Conservation (phyloP, 1,284 basidiomycete species). For the Ceratobasidium sp. region DNA sequence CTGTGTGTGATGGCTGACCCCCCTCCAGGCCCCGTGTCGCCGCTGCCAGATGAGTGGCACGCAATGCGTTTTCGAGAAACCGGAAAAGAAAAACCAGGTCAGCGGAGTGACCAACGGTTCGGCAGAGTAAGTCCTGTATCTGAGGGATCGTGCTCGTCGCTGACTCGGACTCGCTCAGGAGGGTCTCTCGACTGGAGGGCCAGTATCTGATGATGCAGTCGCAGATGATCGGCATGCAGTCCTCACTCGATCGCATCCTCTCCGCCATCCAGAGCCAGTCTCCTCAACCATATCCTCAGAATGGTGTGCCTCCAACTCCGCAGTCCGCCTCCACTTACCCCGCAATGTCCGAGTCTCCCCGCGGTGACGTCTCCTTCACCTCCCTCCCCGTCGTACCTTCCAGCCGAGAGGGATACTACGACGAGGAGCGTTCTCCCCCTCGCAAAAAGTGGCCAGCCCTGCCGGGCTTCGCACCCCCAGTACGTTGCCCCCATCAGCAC, state of each 20-base stretch:
- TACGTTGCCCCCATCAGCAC: constrained; percentile 58
- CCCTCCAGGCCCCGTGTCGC: constrained; percentile 82
- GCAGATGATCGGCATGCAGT: constrained; percentile 92
- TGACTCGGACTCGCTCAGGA: constrained; percentile 62
- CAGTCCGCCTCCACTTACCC: constrained; percentile 39
- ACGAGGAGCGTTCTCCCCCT: constrained; percentile 30
- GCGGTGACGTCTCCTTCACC: constrained; percentile 51
- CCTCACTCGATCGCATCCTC: constrained; percentile 83
- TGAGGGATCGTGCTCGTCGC: constrained; percentile 50
- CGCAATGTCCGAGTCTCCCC: constrained; percentile 54
- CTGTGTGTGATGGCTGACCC: constrained; percentile 50
- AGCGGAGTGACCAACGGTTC: constrained; percentile 71
- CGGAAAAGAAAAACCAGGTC: constrained; percentile 78
- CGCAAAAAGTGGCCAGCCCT: constrained; percentile 77
- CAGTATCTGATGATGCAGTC: constrained; percentile 90
- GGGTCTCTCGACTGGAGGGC: constrained; percentile 83
- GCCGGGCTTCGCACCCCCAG: constrained; percentile 90
- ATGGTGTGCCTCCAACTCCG: constrained; percentile 39
- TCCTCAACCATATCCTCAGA: constrained; percentile 41
- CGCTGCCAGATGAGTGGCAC: constrained; percentile 88
- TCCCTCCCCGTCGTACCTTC: constrained; percentile 44
- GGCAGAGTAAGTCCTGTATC: constrained; percentile 71
- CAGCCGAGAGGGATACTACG: constrained; percentile 31
- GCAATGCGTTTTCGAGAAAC: constrained; percentile 92
- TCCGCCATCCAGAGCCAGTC: constrained; percentile 71